Base-by-base conservation (phyloP, 371 early-diverging fungal species). In the Rhizopus sp. region DNA sequence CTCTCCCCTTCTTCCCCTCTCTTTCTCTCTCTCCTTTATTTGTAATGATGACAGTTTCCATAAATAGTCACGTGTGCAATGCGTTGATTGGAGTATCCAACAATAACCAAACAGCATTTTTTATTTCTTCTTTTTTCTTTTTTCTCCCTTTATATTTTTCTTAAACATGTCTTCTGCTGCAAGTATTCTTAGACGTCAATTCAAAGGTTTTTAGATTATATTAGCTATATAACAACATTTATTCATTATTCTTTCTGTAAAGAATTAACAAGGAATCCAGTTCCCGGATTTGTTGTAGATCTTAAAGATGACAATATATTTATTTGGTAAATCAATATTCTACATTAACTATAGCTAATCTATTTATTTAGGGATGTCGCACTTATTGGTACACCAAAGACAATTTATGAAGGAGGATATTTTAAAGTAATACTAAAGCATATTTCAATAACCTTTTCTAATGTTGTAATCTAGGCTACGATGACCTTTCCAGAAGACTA, bases 321-420 rank as follows among this genome's bases (percentile, higher is more conserved):
- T 64, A 79, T 74, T 67, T 82, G 82, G 80, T 75, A 68, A 34
- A 41, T 53, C 34, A 38, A 17, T 38, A 35, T 39, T 35, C 5
- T 32, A 32, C 23, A 10, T 54, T 15, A 59, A 3, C 33, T 32
- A 12, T 6, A 9, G n/a, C 23, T 15, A 33, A 40, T n/a, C 44
- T 23, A 5, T 17, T 41, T 23, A 7, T 42, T 15, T 53, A 82
- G 84, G 93, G 90, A 91, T 61, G 86, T 95, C 45, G 82, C 91
- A 54, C 89, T 93, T 56, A 86, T 95, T 46, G 93, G 93, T 4
- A 91, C 93, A 37, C 84, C 87, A 55, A 89, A 87, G 42, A 95
- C 94, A 8, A 82, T 89, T 23, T 95, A 90, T 48, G 95, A 95
- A 72, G 92, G 91, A 47, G 96, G 94, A 8, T 91, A 93, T 64